Evolutionary conservation across 768 basidiomycete species (phyloP).

Genomic region (Leccinum variicolor): DNA sequence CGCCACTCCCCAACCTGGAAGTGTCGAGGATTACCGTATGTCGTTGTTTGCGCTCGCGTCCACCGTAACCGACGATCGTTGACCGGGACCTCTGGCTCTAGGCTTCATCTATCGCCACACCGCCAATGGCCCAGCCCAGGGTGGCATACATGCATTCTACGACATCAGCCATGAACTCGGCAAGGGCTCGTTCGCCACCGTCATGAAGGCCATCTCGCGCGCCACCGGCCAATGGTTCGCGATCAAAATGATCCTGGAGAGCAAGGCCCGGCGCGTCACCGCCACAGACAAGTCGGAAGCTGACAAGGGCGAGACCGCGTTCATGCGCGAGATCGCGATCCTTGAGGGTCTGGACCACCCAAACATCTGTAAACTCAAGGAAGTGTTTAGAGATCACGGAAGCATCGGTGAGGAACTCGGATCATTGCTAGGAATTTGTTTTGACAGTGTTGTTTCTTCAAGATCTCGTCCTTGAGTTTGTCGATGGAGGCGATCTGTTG

Average conservation of each 20-base stretch:
- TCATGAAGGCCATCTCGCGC: slow-evolving; percentile 76
- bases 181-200: slow-evolving; percentile 88
- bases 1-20: slow-evolving; percentile 41
- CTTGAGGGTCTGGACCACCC: slow-evolving; percentile 73
- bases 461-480: slow-evolving; percentile 82
- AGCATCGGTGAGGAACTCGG: slow-evolving; percentile 47
- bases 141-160: slow-evolving; percentile 62
- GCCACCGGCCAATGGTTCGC: slow-evolving; percentile 74
- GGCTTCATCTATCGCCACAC: slow-evolving; percentile 73
- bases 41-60: slow-evolving; percentile 12
- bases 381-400: slow-evolving; percentile 68
- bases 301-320: slow-evolving; percentile 34
- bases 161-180: slow-evolving; percentile 74
- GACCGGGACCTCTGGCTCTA: slow-evolving; percentile 28
- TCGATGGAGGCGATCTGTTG: slow-evolving; percentile 86
- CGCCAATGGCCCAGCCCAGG: slow-evolving; percentile 45
- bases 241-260: slow-evolving; percentile 78
- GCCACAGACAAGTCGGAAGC: slow-evolving; percentile 29
- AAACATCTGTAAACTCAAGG: slow-evolving; percentile 78
- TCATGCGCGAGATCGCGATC: slow-evolving; percentile 76
- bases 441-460: slow-evolving; percentile 25
- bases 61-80: not conserved
- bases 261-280: slow-evolving; percentile 40
- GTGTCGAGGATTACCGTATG: slow-evolving; percentile 73
- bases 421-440: slow-evolving; percentile 6